Percentiles rank a stretch among this genome's conserved stretches.
Conservation (phyloP, 176 grass and related monocot genomes). For the Urochloa ruziziensis region DNA sequence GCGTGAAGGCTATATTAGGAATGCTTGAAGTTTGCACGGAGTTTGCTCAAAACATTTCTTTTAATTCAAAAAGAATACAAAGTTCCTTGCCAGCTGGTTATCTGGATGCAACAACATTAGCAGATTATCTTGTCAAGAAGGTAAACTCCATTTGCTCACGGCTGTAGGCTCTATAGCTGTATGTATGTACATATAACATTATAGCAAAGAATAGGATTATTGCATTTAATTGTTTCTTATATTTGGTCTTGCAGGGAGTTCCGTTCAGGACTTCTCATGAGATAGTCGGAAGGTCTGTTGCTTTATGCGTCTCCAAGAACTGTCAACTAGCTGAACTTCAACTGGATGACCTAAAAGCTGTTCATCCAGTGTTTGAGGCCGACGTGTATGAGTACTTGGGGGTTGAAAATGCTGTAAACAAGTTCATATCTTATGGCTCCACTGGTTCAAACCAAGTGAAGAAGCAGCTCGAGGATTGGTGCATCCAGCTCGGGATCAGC, state of each 20-base stretch:
- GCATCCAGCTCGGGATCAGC: constrained; percentile 51
- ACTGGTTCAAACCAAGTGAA: constrained; percentile 79
- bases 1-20: constrained; percentile 75
- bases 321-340: constrained; percentile 78
- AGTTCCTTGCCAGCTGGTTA: constrained; percentile 83
- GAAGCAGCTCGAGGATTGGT: constrained; percentile 72
- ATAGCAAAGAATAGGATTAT: not conserved
- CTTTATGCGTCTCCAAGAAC: constrained; percentile 66
- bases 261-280: constrained; percentile 97
- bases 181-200: no score
- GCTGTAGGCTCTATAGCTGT: no score
- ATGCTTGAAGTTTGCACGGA: constrained; percentile 96
- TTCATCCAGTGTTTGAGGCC: constrained; percentile 70
- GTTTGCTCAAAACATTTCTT: constrained; percentile 91
- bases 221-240: not conserved
- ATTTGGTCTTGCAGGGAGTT: constrained; percentile 46
- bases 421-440: constrained; percentile 89
- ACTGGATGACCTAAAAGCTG: constrained; percentile 59
- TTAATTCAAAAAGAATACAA: constrained; percentile 81
- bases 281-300: constrained; percentile 86
- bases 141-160: constrained; percentile 32
- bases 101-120: constrained; percentile 96
- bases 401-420: constrained; percentile 84
- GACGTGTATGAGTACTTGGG: constrained; percentile 82
- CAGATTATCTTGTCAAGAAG: constrained; percentile 99